These are phyloP conservation scores for Phylloporus arenicola DNA, from an alignment of 768 basidiomycete genomes.

Conservation along the genomic window DNA sequence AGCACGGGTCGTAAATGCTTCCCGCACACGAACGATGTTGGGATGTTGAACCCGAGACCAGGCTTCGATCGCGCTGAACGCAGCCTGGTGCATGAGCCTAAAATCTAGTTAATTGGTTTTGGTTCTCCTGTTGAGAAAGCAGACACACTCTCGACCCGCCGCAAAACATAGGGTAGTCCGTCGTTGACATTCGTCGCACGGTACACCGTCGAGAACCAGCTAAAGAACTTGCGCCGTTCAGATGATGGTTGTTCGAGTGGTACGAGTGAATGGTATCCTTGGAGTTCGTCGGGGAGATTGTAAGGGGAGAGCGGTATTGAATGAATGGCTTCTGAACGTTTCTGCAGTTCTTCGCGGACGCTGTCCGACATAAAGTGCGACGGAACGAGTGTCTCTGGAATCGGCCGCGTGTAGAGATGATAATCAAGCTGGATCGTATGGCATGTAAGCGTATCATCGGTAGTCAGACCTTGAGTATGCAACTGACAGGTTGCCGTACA, in stretches of 20 bases:
- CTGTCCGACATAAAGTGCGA: slow-evolving; percentile 85
- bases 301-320: slow-evolving; percentile 39
- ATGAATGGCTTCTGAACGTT: slow-evolving; percentile 41
- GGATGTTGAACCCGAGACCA: slow-evolving; percentile 88
- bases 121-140: background rate
- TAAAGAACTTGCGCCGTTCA: slow-evolving; percentile 70
- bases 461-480: slow-evolving; percentile 1
- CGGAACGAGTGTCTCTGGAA: slow-evolving; percentile 50
- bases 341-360: slow-evolving; percentile 54
- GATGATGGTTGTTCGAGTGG: slow-evolving; percentile 59
- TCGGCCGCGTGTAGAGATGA: slow-evolving; percentile 78
- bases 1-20: slow-evolving; percentile 91
- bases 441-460: background rate
- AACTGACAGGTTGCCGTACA: slow-evolving; percentile 63
- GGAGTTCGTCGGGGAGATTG: slow-evolving; percentile 77
- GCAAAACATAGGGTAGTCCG: slow-evolving; percentile 69
- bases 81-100: slow-evolving; percentile 72
- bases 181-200: slow-evolving; percentile 74
- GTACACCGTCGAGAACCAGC: slow-evolving; percentile 81
- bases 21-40: slow-evolving; percentile 72
- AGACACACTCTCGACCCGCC: slow-evolving; percentile 78
- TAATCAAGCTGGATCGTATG: slow-evolving; percentile 66
- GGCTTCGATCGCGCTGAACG: slow-evolving; percentile 75
- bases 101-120: slow-evolving; percentile 50
- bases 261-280: slow-evolving; percentile 84